Base-by-base conservation (phyloP, 805 yeast species). In the Ogataea methanolica region DNA sequence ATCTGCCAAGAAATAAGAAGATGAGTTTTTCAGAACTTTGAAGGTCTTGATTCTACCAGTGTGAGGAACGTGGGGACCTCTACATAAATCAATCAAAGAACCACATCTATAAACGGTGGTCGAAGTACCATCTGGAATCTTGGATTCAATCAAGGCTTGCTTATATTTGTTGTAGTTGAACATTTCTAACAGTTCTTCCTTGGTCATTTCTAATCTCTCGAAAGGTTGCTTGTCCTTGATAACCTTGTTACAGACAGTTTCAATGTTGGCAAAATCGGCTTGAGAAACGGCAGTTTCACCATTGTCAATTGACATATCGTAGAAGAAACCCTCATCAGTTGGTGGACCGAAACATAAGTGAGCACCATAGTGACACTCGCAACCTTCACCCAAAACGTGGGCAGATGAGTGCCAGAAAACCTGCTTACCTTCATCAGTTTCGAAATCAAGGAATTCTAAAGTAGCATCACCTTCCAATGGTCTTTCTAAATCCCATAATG, bases 321-420 rank as follows among this genome's bases (percentile, higher is more conserved):
- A 94, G 74, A 92, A 94, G 73, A 94, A 94, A 41, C 99, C 99
- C 55, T 92, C 98, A 46, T 85, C 89, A 51, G 97, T 92, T 67
- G 99, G 99, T 33, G 99, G 99, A 57, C 99, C 99, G 54, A 83
- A 74, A 67, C 88, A 82, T 56, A 94, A 81, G 67, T 92, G 96
- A 55, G 96, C 95, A 57, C 97, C 98, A 67, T 85, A 75, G 69
- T 89, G 94, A 68, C 97, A 85, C 73, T 94, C 99, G 74, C 96
- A 87, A 42, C 97, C 92, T 74, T 94, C 99, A 71, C 99, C 99
- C 59, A 94, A 74, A 46, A 94, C 92, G 71, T 94, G 99, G 45
- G 99, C 99, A 56, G 96, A 86, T 2, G 99, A 94, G 69, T 94
- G 99, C 99, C 99, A 94, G 73, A 94, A 94, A 34, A 92, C 98